Base-by-base conservation (phyloP, 352 stramenopile genomes). In the Aphanomyces invadans region DNA sequence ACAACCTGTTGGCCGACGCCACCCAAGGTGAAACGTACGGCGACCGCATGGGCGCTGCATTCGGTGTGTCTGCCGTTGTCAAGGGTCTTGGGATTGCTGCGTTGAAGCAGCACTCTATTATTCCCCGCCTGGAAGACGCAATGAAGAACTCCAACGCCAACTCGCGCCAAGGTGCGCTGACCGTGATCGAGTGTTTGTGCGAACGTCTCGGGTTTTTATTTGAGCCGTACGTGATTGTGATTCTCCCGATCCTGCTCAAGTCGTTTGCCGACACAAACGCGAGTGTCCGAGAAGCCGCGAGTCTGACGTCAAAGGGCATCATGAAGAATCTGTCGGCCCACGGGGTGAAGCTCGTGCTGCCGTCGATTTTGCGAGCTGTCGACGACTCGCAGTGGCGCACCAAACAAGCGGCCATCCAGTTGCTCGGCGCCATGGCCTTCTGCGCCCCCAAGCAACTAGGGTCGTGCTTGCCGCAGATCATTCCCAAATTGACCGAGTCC, bases 261-360 rank as follows among this genome's bases (percentile, higher is more conserved):
- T 98, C 90, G 68, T 99, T 98, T 71, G 95, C 91, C 44, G 97
- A 99, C 63, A 83, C 82, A 33, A 98, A 88, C 66, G 92, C 98
- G 55, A 80, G 97, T 70, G 98, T 99, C 17, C 89, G 98, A 39
- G 87, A 97, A 48, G 97, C 97, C 4, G 96, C 97, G 15, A 90
- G 93, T 45, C 85, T 93, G 44, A 97, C 96, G 10, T 91, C 93
- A 2, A 95, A 96, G 54, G 85, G 95, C 15, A 99, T 99, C 63
- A 99, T 99, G 97, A 86, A 83, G 39, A 98, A 99, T 62, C 80
- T 99, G 38, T 99, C 95, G 54, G 94, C 92, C 5, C 97, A 99
- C 76, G 97, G 98, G 62, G 96, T 99, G 25, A 99, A 99, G 77
- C 79, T 99, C 7, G 91, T 99, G 48, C 84, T 99, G 62, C 97